Evolutionary conservation across 2,329 filamentous ascomycete genomes (phyloP).

Genomic region (Pseudogymnoascus sp.): DNA sequence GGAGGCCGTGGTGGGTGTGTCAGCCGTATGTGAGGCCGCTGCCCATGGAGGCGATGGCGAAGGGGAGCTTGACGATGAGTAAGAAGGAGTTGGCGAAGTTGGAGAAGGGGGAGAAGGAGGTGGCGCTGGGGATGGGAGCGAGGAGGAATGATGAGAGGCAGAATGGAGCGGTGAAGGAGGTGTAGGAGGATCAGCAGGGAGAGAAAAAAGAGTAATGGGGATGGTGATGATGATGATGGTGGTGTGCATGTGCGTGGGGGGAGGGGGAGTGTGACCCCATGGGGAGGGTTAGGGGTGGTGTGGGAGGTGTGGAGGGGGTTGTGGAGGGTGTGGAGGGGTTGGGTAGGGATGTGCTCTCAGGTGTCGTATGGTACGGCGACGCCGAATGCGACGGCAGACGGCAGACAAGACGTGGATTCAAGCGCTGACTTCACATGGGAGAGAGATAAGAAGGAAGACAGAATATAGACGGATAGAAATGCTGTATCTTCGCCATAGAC

Average conservation of each 20-base stretch:
- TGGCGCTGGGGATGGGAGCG: conserved; percentile 16
- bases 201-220: too few species aligned
- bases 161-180: conserved; percentile 8
- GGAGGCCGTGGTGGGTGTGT: conserved; percentile 80
- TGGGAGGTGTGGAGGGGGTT: not conserved
- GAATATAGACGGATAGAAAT: not conserved
- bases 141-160: conserved; percentile 9
- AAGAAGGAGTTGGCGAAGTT: conserved; percentile 56
- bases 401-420: not conserved
- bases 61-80: conserved; percentile 66
- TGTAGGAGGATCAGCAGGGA: conserved; percentile 1
- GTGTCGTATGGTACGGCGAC: not conserved
- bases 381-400: not conserved
- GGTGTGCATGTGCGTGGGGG: not conserved
- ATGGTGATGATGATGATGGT: not conserved
- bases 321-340: not conserved
- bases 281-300: not conserved
- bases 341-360: not conserved
- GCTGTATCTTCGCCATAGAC: not conserved
- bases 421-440: not conserved
- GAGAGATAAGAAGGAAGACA: not conserved
- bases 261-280: not conserved
- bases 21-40: conserved; percentile 82
- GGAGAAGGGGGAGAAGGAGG: conserved; percentile 29
- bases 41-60: conserved; percentile 78